phyloP scores from a whole-genome alignment of 768 basidiomycete genomes.

The Amanita polypyramis region DNA sequence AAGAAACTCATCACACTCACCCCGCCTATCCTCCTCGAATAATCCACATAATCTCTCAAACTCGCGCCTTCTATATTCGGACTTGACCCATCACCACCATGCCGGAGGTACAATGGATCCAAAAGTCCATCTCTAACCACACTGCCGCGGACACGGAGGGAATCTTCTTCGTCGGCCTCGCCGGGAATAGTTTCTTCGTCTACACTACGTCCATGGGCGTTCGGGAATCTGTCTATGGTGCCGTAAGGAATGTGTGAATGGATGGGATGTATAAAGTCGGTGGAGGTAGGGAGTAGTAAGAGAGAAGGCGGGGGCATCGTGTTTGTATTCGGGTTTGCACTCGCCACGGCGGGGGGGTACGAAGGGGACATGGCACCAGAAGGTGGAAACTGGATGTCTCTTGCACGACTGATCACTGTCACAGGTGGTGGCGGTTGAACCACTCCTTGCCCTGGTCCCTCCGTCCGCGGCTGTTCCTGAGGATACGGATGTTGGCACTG shows the following conservation, averaged over 20 bases:
- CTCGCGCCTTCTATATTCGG: slow-evolving; percentile 18
- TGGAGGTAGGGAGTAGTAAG: too few relatives aligned
- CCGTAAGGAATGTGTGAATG: too few relatives aligned
- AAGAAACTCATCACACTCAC: slow-evolving; percentile 12
- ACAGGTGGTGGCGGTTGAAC: not conserved
- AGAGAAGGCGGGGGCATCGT: too few relatives aligned
- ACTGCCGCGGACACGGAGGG: not conserved
- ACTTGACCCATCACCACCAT: not conserved
- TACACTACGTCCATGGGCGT: not conserved
- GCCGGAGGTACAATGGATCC: not conserved
- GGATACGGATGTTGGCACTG: not conserved
- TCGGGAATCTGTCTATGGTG: too few relatives aligned
- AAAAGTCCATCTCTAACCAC: not conserved
- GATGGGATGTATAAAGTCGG: too few relatives aligned
- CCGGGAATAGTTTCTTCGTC: not conserved
- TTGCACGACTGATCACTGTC: not conserved
- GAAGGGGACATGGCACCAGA: not conserved
- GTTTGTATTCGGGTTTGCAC: too few relatives aligned
- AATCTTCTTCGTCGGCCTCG: not conserved
- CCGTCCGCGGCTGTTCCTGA: not conserved
- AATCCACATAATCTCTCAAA: slow-evolving; percentile 29
- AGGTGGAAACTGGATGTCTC: not conserved
- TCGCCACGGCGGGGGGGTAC: too few relatives aligned
- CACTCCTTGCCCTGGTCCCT: not conserved
- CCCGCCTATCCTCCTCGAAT: slow-evolving; percentile 26